These are phyloP conservation scores for Kuraishia hungarica DNA, from an alignment of 805 yeast genomes.

Conservation along the genomic window DNA sequence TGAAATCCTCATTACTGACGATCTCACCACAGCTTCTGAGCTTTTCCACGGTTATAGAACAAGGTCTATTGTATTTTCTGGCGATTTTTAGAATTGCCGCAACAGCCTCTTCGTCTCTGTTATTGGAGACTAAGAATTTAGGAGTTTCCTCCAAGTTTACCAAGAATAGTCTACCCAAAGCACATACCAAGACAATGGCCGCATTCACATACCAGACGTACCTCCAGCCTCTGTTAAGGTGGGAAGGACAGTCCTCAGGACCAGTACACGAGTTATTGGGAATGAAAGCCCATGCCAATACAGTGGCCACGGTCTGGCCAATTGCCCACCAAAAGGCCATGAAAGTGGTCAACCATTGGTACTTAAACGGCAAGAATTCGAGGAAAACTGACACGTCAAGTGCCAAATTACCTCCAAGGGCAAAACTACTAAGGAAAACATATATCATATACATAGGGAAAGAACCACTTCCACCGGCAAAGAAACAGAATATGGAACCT, in stretches of 20 bases:
- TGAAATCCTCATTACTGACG: conserved; percentile 14
- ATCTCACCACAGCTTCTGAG: conserved; percentile 35
- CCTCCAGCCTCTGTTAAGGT: conserved; percentile 53
- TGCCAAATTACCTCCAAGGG: conserved; percentile 51
- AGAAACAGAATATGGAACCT: conserved; percentile 41
- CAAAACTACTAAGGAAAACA: conserved; percentile 33
- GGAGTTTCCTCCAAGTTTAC: conserved; percentile 46
- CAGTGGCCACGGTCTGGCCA: conserved; percentile 46
- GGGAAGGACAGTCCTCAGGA: conserved; percentile 32
- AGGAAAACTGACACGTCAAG: conserved; percentile 44
- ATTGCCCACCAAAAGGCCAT: conserved; percentile 58
- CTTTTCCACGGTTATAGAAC: conserved; percentile 36
- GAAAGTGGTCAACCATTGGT: conserved; percentile 43
- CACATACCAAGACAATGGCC: conserved; percentile 39
- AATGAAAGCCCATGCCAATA: conserved; percentile 49
- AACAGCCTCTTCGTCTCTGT: conserved; percentile 41
- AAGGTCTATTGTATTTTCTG: conserved; percentile 29
- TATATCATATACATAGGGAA: conserved; percentile 43
- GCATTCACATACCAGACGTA: conserved; percentile 47
- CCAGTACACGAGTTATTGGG: conserved; percentile 39
- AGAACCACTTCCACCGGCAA: conserved; percentile 42
- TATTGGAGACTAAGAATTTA: conserved; percentile 41
- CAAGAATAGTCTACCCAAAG: conserved; percentile 37
- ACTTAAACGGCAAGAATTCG: conserved; percentile 42
- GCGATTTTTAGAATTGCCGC: conserved; percentile 34